These are phyloP conservation scores for Phytophthora foliorum DNA, from an alignment of 352 stramenopile species.

Conservation along the genomic window DNA sequence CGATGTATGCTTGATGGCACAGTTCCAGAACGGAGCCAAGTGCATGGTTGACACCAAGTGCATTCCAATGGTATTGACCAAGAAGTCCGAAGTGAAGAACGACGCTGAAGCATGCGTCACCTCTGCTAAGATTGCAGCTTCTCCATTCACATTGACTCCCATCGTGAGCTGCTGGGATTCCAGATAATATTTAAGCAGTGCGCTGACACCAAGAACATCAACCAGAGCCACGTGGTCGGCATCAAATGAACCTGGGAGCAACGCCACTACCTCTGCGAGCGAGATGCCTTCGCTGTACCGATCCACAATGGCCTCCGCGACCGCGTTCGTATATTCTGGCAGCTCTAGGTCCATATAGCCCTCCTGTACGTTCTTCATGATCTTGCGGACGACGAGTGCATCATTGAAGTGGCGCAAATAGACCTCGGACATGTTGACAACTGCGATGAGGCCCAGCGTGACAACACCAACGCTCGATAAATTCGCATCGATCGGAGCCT, in stretches of 20 bases:
- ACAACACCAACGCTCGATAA: conserved; percentile 36
- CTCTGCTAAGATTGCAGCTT: conserved; percentile 51
- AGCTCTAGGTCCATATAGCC: conserved; percentile 34
- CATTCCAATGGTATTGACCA: conserved; percentile 49
- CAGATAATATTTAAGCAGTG: conserved; percentile 35
- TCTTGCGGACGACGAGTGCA: conserved; percentile 37
- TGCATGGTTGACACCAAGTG: conserved; percentile 41
- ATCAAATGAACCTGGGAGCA: conserved; percentile 38
- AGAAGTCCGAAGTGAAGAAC: conserved; percentile 45
- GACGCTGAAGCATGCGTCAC: conserved; percentile 41
- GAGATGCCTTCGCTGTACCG: conserved; percentile 41
- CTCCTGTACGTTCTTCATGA: conserved; percentile 52
- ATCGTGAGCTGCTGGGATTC: conserved; percentile 44
- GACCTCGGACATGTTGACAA: conserved; percentile 42
- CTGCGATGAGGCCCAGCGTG: conserved; percentile 32
- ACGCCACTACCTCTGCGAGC: conserved; percentile 23
- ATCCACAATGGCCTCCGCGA: conserved; percentile 35
- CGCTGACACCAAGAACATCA: conserved; percentile 37
- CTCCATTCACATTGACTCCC: conserved; percentile 49
- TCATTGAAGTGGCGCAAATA: conserved; percentile 53
- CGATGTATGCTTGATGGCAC: conserved; percentile 47
- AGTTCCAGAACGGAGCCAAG: conserved; percentile 56
- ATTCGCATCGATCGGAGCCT: conserved; percentile 27
- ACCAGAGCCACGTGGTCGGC: conserved; percentile 39
- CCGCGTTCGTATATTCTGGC: conserved; percentile 35